Evolutionary conservation across 768 basidiomycete species (phyloP), one percentile per base, ranked within the genome.

Genomic region (Tylopilus vinaceipallidus): DNA sequence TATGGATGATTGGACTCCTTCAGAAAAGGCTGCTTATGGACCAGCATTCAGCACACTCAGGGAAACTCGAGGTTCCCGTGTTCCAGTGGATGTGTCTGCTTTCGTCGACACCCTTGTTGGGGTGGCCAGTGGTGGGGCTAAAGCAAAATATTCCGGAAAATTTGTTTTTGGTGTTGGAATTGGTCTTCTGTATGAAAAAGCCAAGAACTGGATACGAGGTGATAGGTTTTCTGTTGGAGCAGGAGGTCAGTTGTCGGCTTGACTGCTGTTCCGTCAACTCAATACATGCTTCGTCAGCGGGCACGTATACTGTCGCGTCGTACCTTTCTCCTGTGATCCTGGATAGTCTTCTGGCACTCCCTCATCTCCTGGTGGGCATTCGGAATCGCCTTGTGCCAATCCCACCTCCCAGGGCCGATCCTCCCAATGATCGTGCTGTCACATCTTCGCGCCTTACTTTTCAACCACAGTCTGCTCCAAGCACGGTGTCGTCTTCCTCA

Each of bases 161-260:
- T 3, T 75, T 9, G 73, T 76, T 47, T 46, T 80, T 40, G 74
- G 75, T 19, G 57, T 82, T 30, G 67, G 71, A 12, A 48, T 82
- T 7, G 80, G 82, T 1, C 46, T 70, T 33, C 38, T 52, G 16
- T 66, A 68, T 22, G 67, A 70, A 45, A 71, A 73, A 36, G 27
- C 81, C 22, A 72, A 73, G 48, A 77, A 82, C 54, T 82, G 81
- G 76, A 58, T 85, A 23, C 75, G 78, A 27, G 88, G 89, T 2
- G 80, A 88, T 46, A 69, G 87, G 32, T 80, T 88, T 59, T 78
- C 82, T 17, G 70, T 92, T 47, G 91, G 91, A 49, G 84, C 91
- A 43, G 91, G 90, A 67, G 88, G 89, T 91, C 60, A 59, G 79
- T 68, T 40, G 26, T 27, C 22, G 33, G 22, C n/a, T n/a, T n/a